Conservation (phyloP, 306 rosid species). For the Ormosia semicastrata region DNA sequence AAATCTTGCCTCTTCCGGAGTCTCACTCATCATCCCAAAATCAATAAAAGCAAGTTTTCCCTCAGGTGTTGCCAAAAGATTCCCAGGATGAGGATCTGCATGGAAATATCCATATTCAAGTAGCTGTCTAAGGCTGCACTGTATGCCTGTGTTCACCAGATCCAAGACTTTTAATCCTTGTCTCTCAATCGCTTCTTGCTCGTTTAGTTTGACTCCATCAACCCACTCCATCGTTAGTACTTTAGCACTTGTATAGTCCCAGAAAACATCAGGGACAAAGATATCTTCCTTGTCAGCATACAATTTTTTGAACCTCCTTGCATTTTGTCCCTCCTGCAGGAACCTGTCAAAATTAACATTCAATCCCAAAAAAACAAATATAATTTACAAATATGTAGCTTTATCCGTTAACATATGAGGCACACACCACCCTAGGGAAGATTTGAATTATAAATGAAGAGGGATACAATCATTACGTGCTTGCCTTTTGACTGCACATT, state of each 20-base stretch:
- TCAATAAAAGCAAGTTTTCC: slow-evolving; percentile 97
- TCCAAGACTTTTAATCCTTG: slow-evolving; percentile 89
- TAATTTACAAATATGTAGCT: slow-evolving; percentile 10
- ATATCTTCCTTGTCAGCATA: slow-evolving; percentile 94
- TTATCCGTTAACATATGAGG: background rate
- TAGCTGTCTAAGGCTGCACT: slow-evolving; percentile 92
- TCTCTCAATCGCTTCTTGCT: slow-evolving; percentile 87
- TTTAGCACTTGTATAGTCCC: slow-evolving; percentile 89
- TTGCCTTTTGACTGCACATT: background rate
- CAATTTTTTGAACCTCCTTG: slow-evolving; percentile 79
- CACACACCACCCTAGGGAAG: background rate
- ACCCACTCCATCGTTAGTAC: slow-evolving; percentile 96
- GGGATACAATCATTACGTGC: background rate
- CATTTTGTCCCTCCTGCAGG: slow-evolving; percentile 98
- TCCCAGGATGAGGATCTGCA: slow-evolving; percentile 99
- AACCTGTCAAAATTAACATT: slow-evolving; percentile 87
- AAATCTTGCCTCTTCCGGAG: slow-evolving; percentile 89
- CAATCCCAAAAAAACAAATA: slow-evolving; percentile 50
- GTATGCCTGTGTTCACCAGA: slow-evolving; percentile 81
- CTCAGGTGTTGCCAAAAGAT: slow-evolving; percentile 93
- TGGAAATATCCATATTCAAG: slow-evolving; percentile 97
- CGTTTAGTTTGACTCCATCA: slow-evolving; percentile 85
- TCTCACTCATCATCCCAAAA: slow-evolving; percentile 99
- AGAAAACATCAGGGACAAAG: slow-evolving; percentile 83
- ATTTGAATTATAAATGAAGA: slow-evolving; percentile 16